Base-by-base conservation (phyloP, 495 filamentous ascomycete genomes). In the Penicillium subrubescens region DNA sequence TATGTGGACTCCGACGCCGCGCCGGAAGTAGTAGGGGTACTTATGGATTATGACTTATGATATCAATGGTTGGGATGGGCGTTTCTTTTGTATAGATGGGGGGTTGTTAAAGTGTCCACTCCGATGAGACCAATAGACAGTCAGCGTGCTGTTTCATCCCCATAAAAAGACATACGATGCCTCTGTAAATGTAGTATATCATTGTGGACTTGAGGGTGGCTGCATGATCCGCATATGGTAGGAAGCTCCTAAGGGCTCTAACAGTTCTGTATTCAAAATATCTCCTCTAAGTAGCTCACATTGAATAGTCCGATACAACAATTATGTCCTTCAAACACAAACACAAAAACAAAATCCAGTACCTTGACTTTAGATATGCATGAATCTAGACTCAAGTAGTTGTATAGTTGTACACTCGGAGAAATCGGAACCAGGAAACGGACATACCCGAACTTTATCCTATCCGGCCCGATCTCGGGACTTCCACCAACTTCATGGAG, bases 1-100 rank as follows among this genome's bases (percentile, higher is more conserved):
- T 72, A 76, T 81, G 58, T 88, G 85, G 87, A 86, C 84, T 51
- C 82, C 85, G 10, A 87, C 84, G 50, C 81, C 86, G 52, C 78
- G 66, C 62, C 72, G 67, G 50, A 75, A 76, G 57, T 41, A 7
- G 51, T 19, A 17, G n/a, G 33, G 17, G 21, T 21, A 5, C 14
- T 39, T 11, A 51, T 60, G 51, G 39, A 60, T 58, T 11, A 34
- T 54, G 44, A 41, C 27, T 54, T 25, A 66, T 57, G 67, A 63
- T 63, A 65, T 23, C 29, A 43, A 46, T 35, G 60, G 59, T 29
- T 21, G 2, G 25, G 10, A 51, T 15, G 57, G 61, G 56, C 17
- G 62, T 59, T 59, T 37, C 17, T 39, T 17, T 12, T 25, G 19
- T 29, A 59, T 34, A 44, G 23, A 48, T 29, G 37, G 12, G 12